These are phyloP conservation scores for Amanita molliuscula DNA, from an alignment of 768 basidiomycete species.

Conservation along the genomic window DNA sequence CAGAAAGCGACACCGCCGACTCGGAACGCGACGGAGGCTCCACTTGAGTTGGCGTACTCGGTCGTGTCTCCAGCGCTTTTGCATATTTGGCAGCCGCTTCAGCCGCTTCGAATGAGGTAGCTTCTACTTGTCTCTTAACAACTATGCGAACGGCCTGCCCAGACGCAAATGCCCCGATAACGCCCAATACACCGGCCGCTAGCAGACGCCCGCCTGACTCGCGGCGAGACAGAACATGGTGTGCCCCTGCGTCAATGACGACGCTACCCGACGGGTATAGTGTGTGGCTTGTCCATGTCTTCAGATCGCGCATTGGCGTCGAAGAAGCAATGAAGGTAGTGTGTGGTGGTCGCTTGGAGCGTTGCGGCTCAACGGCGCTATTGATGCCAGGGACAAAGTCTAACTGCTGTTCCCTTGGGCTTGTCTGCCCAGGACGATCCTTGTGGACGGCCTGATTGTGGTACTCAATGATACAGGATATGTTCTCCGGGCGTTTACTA, in stretches of 20 bases:
- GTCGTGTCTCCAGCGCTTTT: conserved; percentile 35
- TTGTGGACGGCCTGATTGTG: conserved; percentile 25
- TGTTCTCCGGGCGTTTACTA: conserved; percentile 65
- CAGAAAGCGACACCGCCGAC: neutral
- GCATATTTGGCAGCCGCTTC: conserved; percentile 21
- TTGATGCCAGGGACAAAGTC: too few species aligned
- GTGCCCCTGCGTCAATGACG: conserved; percentile 83
- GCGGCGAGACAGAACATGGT: conserved; percentile 71
- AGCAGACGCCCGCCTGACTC: conserved; percentile 87
- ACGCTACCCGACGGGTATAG: conserved; percentile 82
- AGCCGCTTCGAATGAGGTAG: conserved; percentile 16
- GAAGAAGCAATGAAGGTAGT: conserved; percentile 77
- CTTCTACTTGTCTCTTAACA: conserved; percentile 29
- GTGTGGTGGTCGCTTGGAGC: conserved; percentile 55
- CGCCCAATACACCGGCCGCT: conserved; percentile 82
- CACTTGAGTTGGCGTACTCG: conserved; percentile 41
- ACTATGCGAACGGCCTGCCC: conserved; percentile 90
- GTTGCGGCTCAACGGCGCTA: neutral
- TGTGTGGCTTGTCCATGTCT: conserved; percentile 97
- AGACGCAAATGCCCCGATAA: conserved; percentile 84
- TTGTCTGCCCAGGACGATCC: neutral
- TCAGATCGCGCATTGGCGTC: conserved; percentile 73
- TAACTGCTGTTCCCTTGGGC: neutral
- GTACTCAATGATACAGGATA: conserved; percentile 77
- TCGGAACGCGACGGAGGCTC: neutral